phyloP scores from a whole-genome alignment of 2,329 filamentous ascomycete species.

The Apiospora arundinis region DNA sequence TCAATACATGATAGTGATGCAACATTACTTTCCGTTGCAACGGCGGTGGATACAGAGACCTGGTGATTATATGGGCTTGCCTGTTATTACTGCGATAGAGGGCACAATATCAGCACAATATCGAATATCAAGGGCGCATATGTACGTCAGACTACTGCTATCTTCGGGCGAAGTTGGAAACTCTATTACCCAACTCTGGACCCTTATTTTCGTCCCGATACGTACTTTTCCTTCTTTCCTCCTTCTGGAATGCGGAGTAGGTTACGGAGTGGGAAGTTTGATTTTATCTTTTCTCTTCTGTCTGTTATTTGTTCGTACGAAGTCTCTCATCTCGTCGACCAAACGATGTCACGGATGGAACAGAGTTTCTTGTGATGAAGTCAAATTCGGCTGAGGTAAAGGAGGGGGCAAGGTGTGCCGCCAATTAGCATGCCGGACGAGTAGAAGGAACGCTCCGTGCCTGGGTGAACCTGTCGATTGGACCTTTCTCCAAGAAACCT shows the following conservation, averaged over 20 bases:
- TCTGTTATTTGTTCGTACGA: background rate
- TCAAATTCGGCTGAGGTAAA: background rate
- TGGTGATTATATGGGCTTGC: too few relatives aligned
- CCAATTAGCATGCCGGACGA: background rate
- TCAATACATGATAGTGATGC: background rate
- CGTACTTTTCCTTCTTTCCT: background rate
- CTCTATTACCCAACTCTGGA: background rate
- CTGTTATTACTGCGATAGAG: background rate
- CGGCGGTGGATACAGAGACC: background rate
- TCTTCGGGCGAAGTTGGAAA: background rate
- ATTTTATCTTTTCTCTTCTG: background rate
- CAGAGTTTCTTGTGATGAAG: conserved; percentile 15
- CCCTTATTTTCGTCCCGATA: background rate
- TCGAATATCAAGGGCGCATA: background rate
- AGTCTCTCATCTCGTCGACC: background rate
- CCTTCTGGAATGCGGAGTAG: conserved; percentile 1
- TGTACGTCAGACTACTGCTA: background rate
- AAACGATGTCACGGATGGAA: background rate
- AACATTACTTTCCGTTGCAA: background rate
- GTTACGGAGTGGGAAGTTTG: background rate
- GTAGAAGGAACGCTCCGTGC: background rate
- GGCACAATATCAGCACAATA: background rate
- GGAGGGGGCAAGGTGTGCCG: background rate
- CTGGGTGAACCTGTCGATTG: background rate
- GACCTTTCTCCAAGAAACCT: background rate